Percentiles rank a stretch among this genome's conserved stretches.
Evolutionary conservation across 352 stramenopile genomes (phyloP).

Genomic region (Phytopythium litorale): DNA sequence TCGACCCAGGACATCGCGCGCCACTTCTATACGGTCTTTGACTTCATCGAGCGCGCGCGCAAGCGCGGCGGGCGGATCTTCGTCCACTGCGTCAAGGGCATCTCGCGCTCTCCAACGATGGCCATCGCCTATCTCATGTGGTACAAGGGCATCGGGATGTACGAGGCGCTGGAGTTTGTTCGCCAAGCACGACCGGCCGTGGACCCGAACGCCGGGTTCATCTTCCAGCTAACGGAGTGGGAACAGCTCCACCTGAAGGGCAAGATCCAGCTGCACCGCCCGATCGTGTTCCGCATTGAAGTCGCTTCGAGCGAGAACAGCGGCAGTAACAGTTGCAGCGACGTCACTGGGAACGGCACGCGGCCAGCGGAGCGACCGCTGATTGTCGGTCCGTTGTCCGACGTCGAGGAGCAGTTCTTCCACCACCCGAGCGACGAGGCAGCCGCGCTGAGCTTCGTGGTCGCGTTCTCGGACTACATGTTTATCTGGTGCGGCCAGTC

Average conservation of each 20-base stretch:
- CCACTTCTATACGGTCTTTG: conserved; percentile 87
- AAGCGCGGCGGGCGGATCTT: conserved; percentile 70
- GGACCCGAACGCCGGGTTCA: conserved; percentile 84
- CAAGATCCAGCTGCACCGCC: conserved; percentile 39
- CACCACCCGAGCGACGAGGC: conserved; percentile 52
- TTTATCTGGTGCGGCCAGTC: conserved; percentile 78
- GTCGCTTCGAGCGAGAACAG: conserved; percentile 32
- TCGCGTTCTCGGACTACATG: conserved; percentile 71
- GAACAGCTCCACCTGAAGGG: conserved; percentile 61
- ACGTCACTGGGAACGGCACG: conserved; percentile 13
- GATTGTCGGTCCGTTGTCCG: conserved; percentile 51
- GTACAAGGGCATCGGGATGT: conserved; percentile 78
- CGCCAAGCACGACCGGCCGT: conserved; percentile 69
- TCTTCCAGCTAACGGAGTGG: conserved; percentile 89
- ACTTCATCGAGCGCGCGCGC: conserved; percentile 84
- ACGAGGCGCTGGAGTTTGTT: conserved; percentile 79
- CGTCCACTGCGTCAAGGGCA: conserved; percentile 87
- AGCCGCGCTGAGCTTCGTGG: conserved; percentile 57
- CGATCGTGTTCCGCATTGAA: conserved; percentile 74
- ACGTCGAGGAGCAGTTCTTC: conserved; percentile 50
- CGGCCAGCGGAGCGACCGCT: conserved; percentile 39
- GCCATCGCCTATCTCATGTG: conserved; percentile 89
- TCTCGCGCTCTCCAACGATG: conserved; percentile 85
- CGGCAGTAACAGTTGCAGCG: conserved; percentile 20
- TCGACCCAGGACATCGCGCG: conserved; percentile 80